phyloP scores from a whole-genome alignment of 305 asterid species.

The Fraxinus angustifolia region DNA sequence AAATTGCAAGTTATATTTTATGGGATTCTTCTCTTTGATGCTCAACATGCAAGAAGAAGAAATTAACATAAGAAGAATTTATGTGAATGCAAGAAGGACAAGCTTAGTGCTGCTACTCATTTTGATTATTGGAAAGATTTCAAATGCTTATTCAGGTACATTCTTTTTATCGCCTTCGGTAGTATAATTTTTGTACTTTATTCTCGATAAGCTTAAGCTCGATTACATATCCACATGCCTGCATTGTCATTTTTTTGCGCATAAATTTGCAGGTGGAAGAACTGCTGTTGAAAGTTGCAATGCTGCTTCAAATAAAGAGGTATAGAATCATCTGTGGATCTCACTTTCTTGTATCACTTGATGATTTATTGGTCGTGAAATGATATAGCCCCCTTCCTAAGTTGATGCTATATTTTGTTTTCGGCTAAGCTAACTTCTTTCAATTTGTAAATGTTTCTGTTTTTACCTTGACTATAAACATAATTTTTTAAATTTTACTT shows the following conservation, averaged over 20 bases:
- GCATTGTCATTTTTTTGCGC: not conserved
- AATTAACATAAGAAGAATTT: constrained; percentile 6
- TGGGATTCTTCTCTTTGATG: constrained; percentile 32
- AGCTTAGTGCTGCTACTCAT: constrained; percentile 28
- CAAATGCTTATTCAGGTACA: constrained; percentile 17
- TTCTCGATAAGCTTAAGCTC: not conserved
- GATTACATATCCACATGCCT: not conserved
- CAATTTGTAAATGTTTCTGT: not conserved
- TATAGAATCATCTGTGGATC: not conserved
- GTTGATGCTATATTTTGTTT: not conserved
- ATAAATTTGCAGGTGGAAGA: constrained; percentile 23
- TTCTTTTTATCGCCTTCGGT: not conserved
- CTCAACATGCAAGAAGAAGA: constrained; percentile 17
- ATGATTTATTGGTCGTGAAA: not conserved
- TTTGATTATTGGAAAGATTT: constrained; percentile 25
- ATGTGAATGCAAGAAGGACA: constrained; percentile 23
- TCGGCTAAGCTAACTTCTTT: not conserved
- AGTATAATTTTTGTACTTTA: not conserved
- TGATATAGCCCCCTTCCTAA: not conserved
- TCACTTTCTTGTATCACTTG: not conserved
- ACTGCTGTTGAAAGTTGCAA: constrained; percentile 22
- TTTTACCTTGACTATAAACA: not conserved
- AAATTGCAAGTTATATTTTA: constrained; percentile 32
- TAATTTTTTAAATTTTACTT: no score
- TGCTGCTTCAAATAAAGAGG: constrained; percentile 22